phyloP scores from a whole-genome alignment of 306 rosid genomes.

The Potentilla sterilis region DNA sequence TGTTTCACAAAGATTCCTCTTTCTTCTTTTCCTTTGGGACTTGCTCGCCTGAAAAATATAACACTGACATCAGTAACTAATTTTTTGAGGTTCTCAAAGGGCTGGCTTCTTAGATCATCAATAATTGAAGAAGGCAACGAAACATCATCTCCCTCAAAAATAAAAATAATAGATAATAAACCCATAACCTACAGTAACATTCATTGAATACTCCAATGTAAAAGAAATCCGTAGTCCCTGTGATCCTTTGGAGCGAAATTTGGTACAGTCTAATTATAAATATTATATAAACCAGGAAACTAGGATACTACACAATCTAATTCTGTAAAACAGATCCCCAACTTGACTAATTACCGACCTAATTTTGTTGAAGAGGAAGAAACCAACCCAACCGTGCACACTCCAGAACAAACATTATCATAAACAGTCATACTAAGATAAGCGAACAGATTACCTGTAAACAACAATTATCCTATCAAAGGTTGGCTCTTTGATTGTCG shows the following conservation, averaged over 20 bases:
- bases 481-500: slow-evolving; percentile 90
- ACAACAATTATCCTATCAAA: slow-evolving; percentile 93
- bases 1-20: slow-evolving; percentile 87
- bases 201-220: background rate
- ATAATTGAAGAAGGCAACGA: background rate
- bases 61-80: slow-evolving; percentile 30
- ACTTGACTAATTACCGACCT: background rate
- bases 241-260: background rate
- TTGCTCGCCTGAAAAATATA: slow-evolving; percentile 62
- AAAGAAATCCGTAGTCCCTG: background rate
- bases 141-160: background rate
- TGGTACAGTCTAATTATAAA: background rate
- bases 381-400: slow-evolving; percentile 4
- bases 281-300: background rate
- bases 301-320: background rate
- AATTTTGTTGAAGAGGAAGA: background rate
- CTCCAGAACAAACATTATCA: background rate
- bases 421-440: background rate
- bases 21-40: slow-evolving; percentile 47
- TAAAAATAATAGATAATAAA: background rate
- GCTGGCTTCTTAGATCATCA: background rate
- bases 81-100: background rate
- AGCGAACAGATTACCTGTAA: slow-evolving; percentile 58
- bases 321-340: background rate
- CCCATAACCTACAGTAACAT: slow-evolving; percentile 1